Conservation (phyloP, 148 eudicot species). For the Chenopodium berlandieri region DNA sequence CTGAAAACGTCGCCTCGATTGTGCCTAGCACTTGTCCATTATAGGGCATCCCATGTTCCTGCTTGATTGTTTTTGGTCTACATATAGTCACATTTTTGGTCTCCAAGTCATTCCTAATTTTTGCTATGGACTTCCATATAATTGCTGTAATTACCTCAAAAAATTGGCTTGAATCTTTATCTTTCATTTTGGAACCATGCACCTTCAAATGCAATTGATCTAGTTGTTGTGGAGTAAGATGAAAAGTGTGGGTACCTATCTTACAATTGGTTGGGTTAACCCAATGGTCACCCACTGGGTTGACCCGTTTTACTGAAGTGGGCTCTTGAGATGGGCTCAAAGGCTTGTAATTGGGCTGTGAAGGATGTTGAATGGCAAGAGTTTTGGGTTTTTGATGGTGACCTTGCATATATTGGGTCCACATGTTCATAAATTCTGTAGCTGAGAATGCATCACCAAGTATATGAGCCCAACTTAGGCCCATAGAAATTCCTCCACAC, state of each 20-base stretch:
- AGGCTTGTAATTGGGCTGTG: conserved; percentile 10
- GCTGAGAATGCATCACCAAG: conserved; percentile 73
- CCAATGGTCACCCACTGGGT: conserved; percentile 56
- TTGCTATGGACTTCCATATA: conserved; percentile 60
- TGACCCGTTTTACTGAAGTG: conserved; percentile 41
- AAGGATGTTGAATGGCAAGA: conserved; percentile 12
- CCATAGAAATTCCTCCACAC: conserved; percentile 75
- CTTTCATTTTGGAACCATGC: background rate
- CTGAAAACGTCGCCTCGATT: conserved; percentile 26
- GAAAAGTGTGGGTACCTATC: conserved; percentile 42
- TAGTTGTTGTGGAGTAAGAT: conserved; percentile 33
- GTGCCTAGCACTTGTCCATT: conserved; percentile 44
- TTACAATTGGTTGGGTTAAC: conserved; percentile 26
- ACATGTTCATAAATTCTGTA: conserved; percentile 53
- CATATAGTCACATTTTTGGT: conserved; percentile 53
- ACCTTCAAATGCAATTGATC: conserved; percentile 27
- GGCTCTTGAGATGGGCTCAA: conserved; percentile 22
- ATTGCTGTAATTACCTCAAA: conserved; percentile 54
- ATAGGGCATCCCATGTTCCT: conserved; percentile 22
- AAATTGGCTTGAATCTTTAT: background rate
- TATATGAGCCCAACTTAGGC: conserved; percentile 79
- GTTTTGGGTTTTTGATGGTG: conserved; percentile 10
- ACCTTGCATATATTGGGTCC: conserved; percentile 37
- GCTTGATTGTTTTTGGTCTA: conserved; percentile 5
- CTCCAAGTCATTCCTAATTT: conserved; percentile 35